Conservation (phyloP, 306 rosid species). For the Dalbergia oliveri region DNA sequence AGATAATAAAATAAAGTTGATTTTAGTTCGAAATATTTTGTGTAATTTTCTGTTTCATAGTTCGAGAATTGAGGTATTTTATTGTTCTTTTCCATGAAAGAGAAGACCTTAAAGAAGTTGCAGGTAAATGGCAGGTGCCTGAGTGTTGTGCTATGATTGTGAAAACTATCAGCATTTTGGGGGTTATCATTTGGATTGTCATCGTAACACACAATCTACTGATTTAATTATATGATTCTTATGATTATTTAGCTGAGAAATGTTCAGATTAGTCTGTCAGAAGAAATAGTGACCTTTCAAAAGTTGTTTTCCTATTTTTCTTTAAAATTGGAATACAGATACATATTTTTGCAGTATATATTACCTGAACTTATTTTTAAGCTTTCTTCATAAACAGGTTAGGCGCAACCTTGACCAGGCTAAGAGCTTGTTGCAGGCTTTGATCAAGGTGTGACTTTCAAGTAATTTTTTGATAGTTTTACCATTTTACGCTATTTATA, state of each 20-base stretch:
- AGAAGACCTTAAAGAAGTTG: no score
- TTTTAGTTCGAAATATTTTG: no score
- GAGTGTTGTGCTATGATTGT: no score
- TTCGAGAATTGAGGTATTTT: no score
- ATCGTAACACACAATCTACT: not conserved
- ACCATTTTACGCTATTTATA: not conserved
- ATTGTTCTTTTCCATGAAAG: no score
- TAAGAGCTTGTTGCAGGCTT: slow-evolving; percentile 84
- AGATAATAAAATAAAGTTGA: no score
- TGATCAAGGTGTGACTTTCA: slow-evolving; percentile 76
- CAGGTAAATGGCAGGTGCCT: no score
- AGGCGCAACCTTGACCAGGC: slow-evolving; percentile 99
- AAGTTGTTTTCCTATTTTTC: not conserved
- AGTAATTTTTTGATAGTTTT: slow-evolving; percentile 24
- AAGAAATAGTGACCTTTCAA: not conserved
- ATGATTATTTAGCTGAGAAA: not conserved
- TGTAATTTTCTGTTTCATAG: no score
- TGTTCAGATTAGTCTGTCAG: slow-evolving; percentile 1
- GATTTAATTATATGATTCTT: not conserved
- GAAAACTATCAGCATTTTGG: no score
- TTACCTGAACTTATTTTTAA: slow-evolving; percentile 7
- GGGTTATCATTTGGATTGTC: not conserved
- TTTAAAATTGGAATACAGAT: slow-evolving; percentile 17
- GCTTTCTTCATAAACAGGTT: slow-evolving; percentile 63
- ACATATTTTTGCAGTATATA: not conserved